Conservation (phyloP, 1,284 basidiomycete species). For the Schizophyllum commune region DNA sequence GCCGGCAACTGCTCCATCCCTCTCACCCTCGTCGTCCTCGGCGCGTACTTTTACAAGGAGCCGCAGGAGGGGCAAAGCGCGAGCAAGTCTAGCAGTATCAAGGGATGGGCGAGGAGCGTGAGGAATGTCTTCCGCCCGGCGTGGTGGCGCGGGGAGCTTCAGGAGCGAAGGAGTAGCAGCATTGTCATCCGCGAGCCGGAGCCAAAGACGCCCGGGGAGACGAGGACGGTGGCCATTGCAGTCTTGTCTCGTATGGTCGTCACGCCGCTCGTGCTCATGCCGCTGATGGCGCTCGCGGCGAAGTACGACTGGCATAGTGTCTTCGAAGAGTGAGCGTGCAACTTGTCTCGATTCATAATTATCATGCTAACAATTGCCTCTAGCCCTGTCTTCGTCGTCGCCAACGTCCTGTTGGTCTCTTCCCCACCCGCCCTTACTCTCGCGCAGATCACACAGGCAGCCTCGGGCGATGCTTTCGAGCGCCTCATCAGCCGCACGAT, state of each 20-base stretch:
- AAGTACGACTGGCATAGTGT: slow-evolving; percentile 54
- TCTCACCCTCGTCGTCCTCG: slow-evolving; percentile 84
- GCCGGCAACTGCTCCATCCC: slow-evolving; percentile 85
- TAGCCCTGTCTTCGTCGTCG: slow-evolving; percentile 80
- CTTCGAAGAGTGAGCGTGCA: slow-evolving; percentile 58
- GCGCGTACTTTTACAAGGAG: slow-evolving; percentile 77
- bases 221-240: slow-evolving; percentile 74
- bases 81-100: slow-evolving; percentile 3
- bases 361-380: slow-evolving; percentile 12
- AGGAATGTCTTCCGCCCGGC: slow-evolving; percentile 6
- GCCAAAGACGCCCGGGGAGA: slow-evolving; percentile 51
- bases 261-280: slow-evolving; percentile 73
- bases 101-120: slow-evolving; percentile 10
- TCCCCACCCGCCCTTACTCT: slow-evolving; percentile 80
- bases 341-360: slow-evolving; percentile 9
- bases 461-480: slow-evolving; percentile 85
- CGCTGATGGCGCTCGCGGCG: slow-evolving; percentile 60
- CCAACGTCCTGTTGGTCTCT: slow-evolving; percentile 67
- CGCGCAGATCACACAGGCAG: slow-evolving; percentile 83
- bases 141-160: slow-evolving; percentile 8
- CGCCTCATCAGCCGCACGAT: slow-evolving; percentile 78
- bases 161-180: background rate
- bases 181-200: background rate
- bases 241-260: slow-evolving; percentile 80
- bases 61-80: slow-evolving; percentile 17